phyloP scores from a whole-genome alignment of 1,139 yeast species.

The Candida tropicalis region DNA sequence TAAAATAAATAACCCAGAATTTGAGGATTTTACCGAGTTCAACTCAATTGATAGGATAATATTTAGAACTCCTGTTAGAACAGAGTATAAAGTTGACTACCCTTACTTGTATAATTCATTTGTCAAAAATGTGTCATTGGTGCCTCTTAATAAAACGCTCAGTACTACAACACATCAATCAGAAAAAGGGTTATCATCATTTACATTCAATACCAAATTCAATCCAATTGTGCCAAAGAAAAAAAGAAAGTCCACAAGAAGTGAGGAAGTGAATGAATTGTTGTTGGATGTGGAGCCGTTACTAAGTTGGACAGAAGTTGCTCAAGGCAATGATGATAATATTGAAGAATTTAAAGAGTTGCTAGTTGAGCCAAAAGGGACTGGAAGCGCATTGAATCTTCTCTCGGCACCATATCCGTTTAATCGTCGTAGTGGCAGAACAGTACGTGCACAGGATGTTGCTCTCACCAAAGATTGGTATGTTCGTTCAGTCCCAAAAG shows the following conservation, averaged over 20 bases:
- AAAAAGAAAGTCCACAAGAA: conserved; percentile 16
- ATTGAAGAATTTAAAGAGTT: conserved; percentile 17
- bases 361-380: conserved; percentile 39
- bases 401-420: conserved; percentile 88
- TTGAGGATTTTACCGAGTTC: conserved; percentile 86
- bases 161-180: conserved; percentile 42
- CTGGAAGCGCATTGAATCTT: conserved; percentile 62
- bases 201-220: conserved; percentile 53
- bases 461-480: conserved; percentile 85
- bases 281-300: conserved; percentile 51
- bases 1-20: conserved; percentile 53
- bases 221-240: conserved; percentile 55
- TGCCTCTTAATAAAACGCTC: conserved; percentile 66
- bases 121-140: conserved; percentile 63
- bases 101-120: conserved; percentile 84
- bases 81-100: conserved; percentile 84
- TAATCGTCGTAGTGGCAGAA: conserved; percentile 69
- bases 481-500: conserved; percentile 61
- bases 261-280: conserved; percentile 25
- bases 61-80: conserved; percentile 71
- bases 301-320: conserved; percentile 8
- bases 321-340: conserved; percentile 37
- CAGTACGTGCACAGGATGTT: conserved; percentile 86
- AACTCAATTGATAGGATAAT: conserved; percentile 86
- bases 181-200: conserved; percentile 52